These are phyloP conservation scores for Rhinocladiella similis DNA, from an alignment of 2,329 filamentous ascomycete species.

Conservation along the genomic window DNA sequence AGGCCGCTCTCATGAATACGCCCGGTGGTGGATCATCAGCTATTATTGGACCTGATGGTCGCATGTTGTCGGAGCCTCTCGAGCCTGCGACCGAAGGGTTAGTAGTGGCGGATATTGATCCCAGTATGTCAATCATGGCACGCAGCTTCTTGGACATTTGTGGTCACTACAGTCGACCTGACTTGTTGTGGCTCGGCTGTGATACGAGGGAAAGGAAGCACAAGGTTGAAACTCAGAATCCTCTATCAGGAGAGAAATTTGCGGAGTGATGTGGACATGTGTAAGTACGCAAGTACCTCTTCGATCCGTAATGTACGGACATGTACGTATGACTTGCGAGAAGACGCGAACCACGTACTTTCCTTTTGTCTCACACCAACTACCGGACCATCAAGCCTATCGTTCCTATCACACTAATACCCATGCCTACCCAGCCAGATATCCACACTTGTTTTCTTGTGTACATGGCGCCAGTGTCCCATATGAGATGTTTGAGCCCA, in stretches of 20 bases:
- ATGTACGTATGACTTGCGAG: too few species aligned
- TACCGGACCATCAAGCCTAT: constrained; percentile 18
- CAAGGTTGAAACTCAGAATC: constrained; percentile 14
- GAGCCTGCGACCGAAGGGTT: constrained; percentile 45
- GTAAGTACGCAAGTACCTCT: background rate
- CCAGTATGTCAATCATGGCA: constrained; percentile 42
- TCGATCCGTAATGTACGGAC: too few species aligned
- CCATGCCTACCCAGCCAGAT: constrained; percentile 59
- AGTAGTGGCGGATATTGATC: constrained; percentile 50
- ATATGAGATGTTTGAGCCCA: constrained; percentile 68
- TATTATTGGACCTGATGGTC: constrained; percentile 54
- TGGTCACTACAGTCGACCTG: constrained; percentile 54
- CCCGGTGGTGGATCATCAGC: constrained; percentile 48
- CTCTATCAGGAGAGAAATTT: background rate
- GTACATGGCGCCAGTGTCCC: constrained; percentile 65
- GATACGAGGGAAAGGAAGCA: constrained; percentile 24
- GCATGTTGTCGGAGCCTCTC: constrained; percentile 42
- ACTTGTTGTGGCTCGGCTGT: constrained; percentile 51
- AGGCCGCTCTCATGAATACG: constrained; percentile 41
- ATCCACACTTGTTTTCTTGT: constrained; percentile 63
- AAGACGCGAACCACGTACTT: too few species aligned
- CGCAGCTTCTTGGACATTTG: constrained; percentile 48
- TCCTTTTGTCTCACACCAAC: background rate
- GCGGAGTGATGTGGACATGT: background rate
- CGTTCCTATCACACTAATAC: constrained; percentile 10